Conservation (phyloP, 2,329 filamentous ascomycete species). For the Verticillium zaregamsianum region DNA sequence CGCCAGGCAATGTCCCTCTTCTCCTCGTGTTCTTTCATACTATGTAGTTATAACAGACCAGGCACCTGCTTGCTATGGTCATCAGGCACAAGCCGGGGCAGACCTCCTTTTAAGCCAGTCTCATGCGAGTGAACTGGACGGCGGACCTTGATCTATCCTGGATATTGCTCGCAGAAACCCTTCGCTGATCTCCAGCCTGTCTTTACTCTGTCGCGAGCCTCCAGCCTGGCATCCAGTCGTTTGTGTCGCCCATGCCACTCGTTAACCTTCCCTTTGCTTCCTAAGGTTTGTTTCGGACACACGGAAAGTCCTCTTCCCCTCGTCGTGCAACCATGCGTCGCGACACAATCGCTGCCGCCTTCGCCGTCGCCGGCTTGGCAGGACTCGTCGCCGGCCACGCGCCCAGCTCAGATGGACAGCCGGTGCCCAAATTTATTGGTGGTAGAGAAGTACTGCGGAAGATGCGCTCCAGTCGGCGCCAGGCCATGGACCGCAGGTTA, state of each 20-base stretch:
- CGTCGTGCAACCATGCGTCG: slow-evolving; percentile 4
- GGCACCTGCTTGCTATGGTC: background rate
- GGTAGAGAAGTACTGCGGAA: slow-evolving; percentile 7
- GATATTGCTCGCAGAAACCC: too few species aligned
- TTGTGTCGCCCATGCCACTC: background rate
- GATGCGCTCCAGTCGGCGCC: slow-evolving; percentile 3
- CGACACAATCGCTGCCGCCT: slow-evolving; percentile 5
- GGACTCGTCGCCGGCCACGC: slow-evolving; percentile 8
- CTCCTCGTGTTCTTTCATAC: background rate
- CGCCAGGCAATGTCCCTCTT: background rate
- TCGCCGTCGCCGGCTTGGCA: slow-evolving; percentile 3
- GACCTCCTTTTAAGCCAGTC: too few species aligned
- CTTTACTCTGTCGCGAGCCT: too few species aligned
- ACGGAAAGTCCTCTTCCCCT: background rate
- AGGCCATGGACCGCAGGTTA: background rate
- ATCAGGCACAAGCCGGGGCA: too few species aligned
- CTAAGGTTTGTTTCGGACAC: background rate
- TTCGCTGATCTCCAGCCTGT: too few species aligned
- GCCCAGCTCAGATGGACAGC: background rate
- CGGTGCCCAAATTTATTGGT: slow-evolving; percentile 7
- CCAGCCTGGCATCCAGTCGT: background rate
- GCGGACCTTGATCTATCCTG: too few species aligned
- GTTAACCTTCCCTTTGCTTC: background rate
- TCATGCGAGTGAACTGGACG: too few species aligned
- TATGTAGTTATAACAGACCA: background rate